Base-by-base conservation (phyloP, 208 protist species). In the Trypanosoma lewisi region DNA sequence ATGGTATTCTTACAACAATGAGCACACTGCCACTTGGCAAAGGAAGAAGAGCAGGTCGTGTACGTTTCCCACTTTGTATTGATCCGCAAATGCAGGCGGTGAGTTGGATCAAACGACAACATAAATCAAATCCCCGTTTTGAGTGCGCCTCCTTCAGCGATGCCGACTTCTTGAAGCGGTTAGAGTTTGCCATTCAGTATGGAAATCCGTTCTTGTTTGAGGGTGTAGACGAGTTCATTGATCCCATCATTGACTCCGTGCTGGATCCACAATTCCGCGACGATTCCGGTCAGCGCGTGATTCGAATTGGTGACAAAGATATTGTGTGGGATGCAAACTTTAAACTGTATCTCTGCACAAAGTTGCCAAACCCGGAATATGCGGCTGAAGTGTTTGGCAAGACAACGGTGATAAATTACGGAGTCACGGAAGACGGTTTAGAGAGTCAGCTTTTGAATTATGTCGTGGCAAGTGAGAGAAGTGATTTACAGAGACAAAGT, bases 11-110 rank as follows among this genome's bases (percentile, higher is more conserved):
- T 21, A 98, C 96, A 11, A 88, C 84, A 12, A 77, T 97, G 47
- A 93, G 87, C 52, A 95, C 85, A 25, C 76, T 89, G 69, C 82
- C 85, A 70, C 82, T 77, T 41, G 87, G 86, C 23, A 87, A 85
- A 52, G 87, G 87, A 42, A 88, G 83, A 65, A 82, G 82, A 21
- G 73, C 83, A 8, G 85, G 87, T 34, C 88, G 89, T 67, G 89
- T 94, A 50, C 89, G 96, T 30, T 99, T 98, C 70, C 98, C 98
- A 30, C 87, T 99, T 33, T 99, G 97, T 71, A 99, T 99, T 59
- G 98, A 99, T 75, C 98, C 98, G 21, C 98, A 99, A 82, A 94
- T 99, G 89, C 98, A 99, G 81, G 98, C 97, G 19, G 89, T 99
- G 16, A 94, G 85, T 39, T 99, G 98, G 98, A 99, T 99, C 69